Base-by-base conservation (phyloP, 495 filamentous ascomycete genomes). In the Penicillium mononematosum region DNA sequence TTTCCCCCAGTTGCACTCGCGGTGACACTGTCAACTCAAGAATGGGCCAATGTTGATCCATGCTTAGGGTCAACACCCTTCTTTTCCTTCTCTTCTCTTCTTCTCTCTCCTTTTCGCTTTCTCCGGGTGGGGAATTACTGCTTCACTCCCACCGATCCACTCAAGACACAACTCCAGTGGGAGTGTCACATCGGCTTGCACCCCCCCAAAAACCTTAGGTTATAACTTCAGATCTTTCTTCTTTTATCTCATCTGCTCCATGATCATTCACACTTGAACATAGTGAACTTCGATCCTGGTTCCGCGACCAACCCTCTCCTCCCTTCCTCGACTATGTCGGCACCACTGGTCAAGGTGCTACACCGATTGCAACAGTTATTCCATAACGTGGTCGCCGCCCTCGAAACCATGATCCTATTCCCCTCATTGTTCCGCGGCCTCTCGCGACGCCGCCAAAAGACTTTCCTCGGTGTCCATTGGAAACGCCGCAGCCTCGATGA, bases 331-430 rank as follows among this genome's bases (percentile, higher is more conserved):
- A 66, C 60, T 66, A 78, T 78, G 76, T 58, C 74, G 27, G 68
- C 70, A 31, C 68, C 75, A 45, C 65, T 79, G 50, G 65, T 68
- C 58, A 79, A 75, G 65, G 70, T 77, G 62, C 69, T 78, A 65
- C 75, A 76, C 54, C 68, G 70, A 65, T 71, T 80, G 73, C 75
- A 81, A 68, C 75, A 81, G 60, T 68, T 84, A 48, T 84, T 83
- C 68, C 73, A 79, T 44, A 77, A 80, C 60, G 67, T 83, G 38
- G 69, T 81, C 19, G 64, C 76, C 24, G 79, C 78, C 19, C 63
- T 81, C 38, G 79, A 81, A 51, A 73, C 74, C 58, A 78, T 82
- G 72, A 65, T 76, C 29, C 75, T 83, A 62, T 75, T 83, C 27
- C 75, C 80, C 8, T 78, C 79, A 17, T 59, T 83, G 29, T 75